phyloP scores from a whole-genome alignment of 1,139 yeast genomes.

The Protomyces lactucae-debilis region DNA sequence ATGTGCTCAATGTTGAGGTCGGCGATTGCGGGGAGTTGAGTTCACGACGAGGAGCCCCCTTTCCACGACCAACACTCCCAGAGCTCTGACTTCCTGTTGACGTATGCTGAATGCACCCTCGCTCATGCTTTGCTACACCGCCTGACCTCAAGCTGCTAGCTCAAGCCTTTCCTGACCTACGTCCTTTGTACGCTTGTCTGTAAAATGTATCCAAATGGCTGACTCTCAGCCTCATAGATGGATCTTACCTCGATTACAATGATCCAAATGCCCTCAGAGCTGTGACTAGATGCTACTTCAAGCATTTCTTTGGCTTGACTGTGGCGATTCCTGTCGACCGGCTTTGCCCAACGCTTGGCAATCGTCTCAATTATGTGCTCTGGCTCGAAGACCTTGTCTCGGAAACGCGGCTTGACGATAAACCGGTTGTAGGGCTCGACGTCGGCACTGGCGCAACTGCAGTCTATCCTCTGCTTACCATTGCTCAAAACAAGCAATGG shows the following conservation, averaged over 20 bases:
- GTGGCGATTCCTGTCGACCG: slow-evolving; percentile 30
- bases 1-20: no score
- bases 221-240: not conserved
- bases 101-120: not conserved
- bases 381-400: slow-evolving; percentile 34
- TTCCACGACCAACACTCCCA: no score
- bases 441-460: slow-evolving; percentile 35
- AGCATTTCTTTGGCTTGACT: slow-evolving; percentile 30
- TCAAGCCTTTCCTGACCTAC: not conserved
- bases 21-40: no score
- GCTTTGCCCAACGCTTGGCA: slow-evolving; percentile 35
- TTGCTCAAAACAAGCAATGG: slow-evolving; percentile 31
- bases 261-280: slow-evolving; percentile 32
- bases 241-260: slow-evolving; percentile 29
- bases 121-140: not conserved
- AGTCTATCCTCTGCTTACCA: slow-evolving; percentile 34
- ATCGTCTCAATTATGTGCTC: slow-evolving; percentile 33
- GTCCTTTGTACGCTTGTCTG: not conserved
- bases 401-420: slow-evolving; percentile 1
- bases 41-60: no score
- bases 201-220: not conserved
- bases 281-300: slow-evolving; percentile 30
- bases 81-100: no score
- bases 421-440: slow-evolving; percentile 30
- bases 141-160: not conserved